These are phyloP conservation scores for Diphasiastrum complanatum DNA, from an alignment of 83 land plant species.

Conservation along the genomic window DNA sequence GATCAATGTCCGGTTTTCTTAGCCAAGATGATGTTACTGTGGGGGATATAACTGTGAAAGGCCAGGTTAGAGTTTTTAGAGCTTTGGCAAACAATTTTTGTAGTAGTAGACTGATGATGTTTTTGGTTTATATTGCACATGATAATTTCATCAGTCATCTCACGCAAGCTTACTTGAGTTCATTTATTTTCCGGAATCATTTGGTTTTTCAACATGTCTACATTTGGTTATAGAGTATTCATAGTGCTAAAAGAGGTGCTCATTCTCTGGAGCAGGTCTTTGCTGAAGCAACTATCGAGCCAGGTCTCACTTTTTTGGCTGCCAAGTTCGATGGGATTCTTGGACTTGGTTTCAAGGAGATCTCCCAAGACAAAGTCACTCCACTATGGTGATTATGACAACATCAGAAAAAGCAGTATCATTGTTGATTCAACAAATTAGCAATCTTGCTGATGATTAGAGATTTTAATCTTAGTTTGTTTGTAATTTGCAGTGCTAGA, in stretches of 20 bases:
- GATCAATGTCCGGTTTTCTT: constrained; percentile 14
- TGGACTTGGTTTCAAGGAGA: constrained; percentile 37
- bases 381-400: constrained; percentile 30
- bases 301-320: constrained; percentile 35
- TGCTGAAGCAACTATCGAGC: constrained; percentile 38
- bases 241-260: not conserved
- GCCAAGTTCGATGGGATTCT: constrained; percentile 40
- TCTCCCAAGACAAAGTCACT: constrained; percentile 21
- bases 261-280: constrained; percentile 9
- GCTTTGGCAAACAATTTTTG: not conserved
- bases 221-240: not conserved
- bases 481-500: not conserved
- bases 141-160: not conserved
- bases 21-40: constrained; percentile 16
- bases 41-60: constrained; percentile 10
- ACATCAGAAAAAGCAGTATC: not conserved
- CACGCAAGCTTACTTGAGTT: not conserved
- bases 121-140: no score
- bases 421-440: not conserved
- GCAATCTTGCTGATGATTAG: not conserved
- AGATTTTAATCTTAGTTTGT: not conserved
- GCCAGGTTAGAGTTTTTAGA: not conserved
- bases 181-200: not conserved
- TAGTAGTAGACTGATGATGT: not conserved
- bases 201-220: not conserved